These are phyloP conservation scores for Aulographum hederae DNA, from an alignment of 2,329 filamentous ascomycete genomes.

Conservation along the genomic window DNA sequence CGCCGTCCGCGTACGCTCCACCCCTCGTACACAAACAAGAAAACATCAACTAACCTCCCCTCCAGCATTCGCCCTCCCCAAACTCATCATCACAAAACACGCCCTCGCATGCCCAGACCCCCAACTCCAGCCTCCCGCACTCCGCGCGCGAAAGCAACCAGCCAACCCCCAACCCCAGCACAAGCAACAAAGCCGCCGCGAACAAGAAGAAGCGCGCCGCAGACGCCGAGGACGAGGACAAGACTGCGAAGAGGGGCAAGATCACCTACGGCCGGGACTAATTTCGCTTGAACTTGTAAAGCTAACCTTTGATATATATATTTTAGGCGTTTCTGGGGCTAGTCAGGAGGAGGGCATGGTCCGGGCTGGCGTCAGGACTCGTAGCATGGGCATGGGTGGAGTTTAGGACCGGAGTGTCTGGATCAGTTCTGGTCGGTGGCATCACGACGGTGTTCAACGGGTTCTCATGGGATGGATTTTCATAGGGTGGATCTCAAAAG, in stretches of 20 bases:
- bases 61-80: conserved; percentile 20
- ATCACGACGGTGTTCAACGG: too few species aligned
- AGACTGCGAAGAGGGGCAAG: conserved; percentile 27
- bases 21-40: neutral
- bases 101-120: conserved; percentile 28
- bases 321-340: too few species aligned
- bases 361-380: too few species aligned
- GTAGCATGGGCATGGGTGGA: too few species aligned
- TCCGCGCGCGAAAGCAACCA: conserved; percentile 24
- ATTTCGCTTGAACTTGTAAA: conserved; percentile 5
- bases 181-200: neutral
- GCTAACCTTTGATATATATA: too few species aligned
- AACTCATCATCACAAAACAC: conserved; percentile 20
- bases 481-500: too few species aligned
- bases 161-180: conserved; percentile 20
- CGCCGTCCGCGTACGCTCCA: conserved; percentile 16
- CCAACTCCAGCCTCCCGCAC: conserved; percentile 24
- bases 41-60: neutral
- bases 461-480: too few species aligned
- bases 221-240: conserved; percentile 26
- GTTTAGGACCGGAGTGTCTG: too few species aligned
- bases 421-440: too few species aligned
- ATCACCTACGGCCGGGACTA: conserved; percentile 30
- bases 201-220: conserved; percentile 22
- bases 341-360: too few species aligned